Percentiles rank a stretch among this genome's conserved stretches.
phyloP scores from a whole-genome alignment of 495 filamentous ascomycete species.

The Xylaria scruposa region DNA sequence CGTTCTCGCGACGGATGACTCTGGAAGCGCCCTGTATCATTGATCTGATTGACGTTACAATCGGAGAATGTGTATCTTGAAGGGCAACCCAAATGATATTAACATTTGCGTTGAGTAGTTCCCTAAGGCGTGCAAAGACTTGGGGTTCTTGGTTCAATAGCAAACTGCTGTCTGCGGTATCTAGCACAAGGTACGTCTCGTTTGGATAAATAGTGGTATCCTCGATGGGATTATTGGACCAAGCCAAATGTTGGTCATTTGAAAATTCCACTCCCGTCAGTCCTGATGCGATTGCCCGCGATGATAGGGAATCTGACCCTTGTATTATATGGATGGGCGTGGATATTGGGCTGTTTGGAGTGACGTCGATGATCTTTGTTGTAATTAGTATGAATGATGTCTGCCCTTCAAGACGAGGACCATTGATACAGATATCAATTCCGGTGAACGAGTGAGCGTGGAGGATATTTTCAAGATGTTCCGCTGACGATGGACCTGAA shows the following conservation, averaged over 20 bases:
- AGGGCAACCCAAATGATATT: conserved; percentile 25
- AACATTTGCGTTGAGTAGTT: conserved; percentile 22
- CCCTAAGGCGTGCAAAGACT: conserved; percentile 11
- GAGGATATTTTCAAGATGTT: not conserved
- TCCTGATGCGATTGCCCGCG: not conserved
- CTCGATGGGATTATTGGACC: conserved; percentile 14
- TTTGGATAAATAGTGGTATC: not conserved
- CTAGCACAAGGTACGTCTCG: conserved; percentile 19
- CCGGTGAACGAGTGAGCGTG: not conserved
- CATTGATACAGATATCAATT: not conserved
- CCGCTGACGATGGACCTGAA: not conserved
- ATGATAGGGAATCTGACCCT: not conserved
- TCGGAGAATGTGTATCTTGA: conserved; percentile 17
- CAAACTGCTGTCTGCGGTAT: conserved; percentile 21
- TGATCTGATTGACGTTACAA: conserved; percentile 11
- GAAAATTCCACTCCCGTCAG: not conserved
- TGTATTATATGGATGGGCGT: not conserved
- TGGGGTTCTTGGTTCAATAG: conserved; percentile 15
- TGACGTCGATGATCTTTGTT: not conserved
- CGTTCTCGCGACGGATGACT: conserved; percentile 25
- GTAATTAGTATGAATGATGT: not conserved
- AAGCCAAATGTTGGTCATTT: not conserved
- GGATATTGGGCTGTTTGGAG: not conserved
- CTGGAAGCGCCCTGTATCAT: conserved; percentile 25
- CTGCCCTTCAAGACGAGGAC: not conserved